phyloP scores from a whole-genome alignment of 2,329 filamentous ascomycete genomes.

The Arthroderma sp. region DNA sequence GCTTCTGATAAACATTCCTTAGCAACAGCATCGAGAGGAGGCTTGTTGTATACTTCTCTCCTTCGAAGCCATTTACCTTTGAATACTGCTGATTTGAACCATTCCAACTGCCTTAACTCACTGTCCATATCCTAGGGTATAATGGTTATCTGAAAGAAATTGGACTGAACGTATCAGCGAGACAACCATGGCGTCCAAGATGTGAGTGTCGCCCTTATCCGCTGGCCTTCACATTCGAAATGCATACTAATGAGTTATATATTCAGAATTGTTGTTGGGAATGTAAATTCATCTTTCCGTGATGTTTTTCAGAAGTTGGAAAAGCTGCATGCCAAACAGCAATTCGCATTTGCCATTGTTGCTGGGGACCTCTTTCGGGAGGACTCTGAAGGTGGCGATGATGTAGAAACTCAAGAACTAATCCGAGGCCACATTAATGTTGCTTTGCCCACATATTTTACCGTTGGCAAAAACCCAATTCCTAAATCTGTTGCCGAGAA shows the following conservation, averaged over 20 bases:
- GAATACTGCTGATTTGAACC: no score
- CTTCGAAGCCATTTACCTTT: no score
- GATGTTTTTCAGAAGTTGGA: slow-evolving; percentile 67
- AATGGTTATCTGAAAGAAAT: no score
- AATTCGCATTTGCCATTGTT: slow-evolving; percentile 73
- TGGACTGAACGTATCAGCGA: no score
- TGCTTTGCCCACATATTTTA: slow-evolving; percentile 82
- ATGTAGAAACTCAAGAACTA: slow-evolving; percentile 51
- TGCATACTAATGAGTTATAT: neutral
- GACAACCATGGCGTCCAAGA: slow-evolving; percentile 41
- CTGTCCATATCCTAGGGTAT: no score
- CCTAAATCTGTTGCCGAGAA: slow-evolving; percentile 58
- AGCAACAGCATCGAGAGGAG: no score
- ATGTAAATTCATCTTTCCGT: slow-evolving; percentile 64
- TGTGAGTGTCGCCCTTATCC: slow-evolving; percentile 29
- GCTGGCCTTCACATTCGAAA: neutral
- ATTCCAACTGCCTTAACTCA: no score
- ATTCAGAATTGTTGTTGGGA: slow-evolving; percentile 58
- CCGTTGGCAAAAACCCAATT: slow-evolving; percentile 59
- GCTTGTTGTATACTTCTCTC: no score
- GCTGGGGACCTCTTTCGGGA: slow-evolving; percentile 68
- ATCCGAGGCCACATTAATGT: slow-evolving; percentile 59
- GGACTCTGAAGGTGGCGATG: slow-evolving; percentile 33
- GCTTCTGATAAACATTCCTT: no score
- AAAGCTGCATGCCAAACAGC: slow-evolving; percentile 71